These are phyloP conservation scores for Silybum marianum DNA, from an alignment of 129 eudicot genomes.

Conservation along the genomic window DNA sequence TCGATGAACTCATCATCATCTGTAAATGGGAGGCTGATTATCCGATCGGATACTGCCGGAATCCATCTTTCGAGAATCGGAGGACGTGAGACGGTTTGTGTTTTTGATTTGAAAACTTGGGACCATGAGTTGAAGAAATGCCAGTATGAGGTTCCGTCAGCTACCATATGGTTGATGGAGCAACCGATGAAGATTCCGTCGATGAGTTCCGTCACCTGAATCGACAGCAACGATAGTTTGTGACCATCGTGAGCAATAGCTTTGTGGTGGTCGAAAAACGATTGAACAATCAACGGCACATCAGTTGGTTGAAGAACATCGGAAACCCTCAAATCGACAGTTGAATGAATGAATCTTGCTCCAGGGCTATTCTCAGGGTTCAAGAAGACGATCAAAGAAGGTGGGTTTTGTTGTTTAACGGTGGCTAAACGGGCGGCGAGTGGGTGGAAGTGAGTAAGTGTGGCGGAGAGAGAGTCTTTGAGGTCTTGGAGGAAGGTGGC, in stretches of 20 bases:
- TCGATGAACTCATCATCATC: constrained; percentile 33
- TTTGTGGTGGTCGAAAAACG: background rate
- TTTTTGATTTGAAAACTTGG: constrained; percentile 6
- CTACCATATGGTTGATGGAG: constrained; percentile 32
- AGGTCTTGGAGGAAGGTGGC: background rate
- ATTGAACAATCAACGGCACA: constrained; percentile 9
- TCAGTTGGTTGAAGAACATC: constrained; percentile 40
- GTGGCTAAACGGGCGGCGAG: constrained; percentile 14
- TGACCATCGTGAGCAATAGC: background rate
- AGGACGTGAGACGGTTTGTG: background rate
- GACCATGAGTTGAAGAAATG: constrained; percentile 36
- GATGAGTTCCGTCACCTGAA: constrained; percentile 33
- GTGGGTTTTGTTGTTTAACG: constrained; percentile 28
- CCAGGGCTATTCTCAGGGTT: constrained; percentile 9
- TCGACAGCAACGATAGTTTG: background rate
- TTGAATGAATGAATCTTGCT: constrained; percentile 43
- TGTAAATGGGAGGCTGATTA: constrained; percentile 20
- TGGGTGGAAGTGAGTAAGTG: background rate
- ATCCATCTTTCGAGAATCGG: background rate
- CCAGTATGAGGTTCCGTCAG: constrained; percentile 44
- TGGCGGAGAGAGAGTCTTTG: background rate
- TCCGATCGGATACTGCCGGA: background rate
- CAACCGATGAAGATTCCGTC: constrained; percentile 44
- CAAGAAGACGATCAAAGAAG: constrained; percentile 18
- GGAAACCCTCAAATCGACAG: constrained; percentile 10